phyloP scores from a whole-genome alignment of 2,329 filamentous ascomycete species.

The Pseudocercospora fijiensis region DNA sequence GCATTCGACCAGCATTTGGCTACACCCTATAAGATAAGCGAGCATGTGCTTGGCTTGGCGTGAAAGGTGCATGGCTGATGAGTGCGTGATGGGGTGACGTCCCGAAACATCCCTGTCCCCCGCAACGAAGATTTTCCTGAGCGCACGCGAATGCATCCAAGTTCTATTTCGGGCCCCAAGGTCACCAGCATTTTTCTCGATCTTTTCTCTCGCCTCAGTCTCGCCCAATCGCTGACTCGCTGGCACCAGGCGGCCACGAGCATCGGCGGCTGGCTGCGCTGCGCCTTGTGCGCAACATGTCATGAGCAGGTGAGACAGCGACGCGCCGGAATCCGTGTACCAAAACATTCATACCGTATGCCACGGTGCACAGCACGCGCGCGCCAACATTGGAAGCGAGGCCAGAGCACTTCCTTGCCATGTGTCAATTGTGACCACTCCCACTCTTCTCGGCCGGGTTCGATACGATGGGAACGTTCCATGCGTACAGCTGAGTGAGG shows the following conservation, averaged over 20 bases:
- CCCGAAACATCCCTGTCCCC: neutral
- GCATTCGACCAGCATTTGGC: no score
- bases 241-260: neutral
- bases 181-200: neutral
- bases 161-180: neutral
- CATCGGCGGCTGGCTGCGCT: neutral
- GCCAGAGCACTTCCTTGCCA: neutral
- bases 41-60: no score
- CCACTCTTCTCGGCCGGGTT: neutral
- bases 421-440: neutral
- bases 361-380: slow-evolving; percentile 4
- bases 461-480: neutral
- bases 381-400: neutral
- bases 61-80: no score
- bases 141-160: neutral
- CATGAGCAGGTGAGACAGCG: neutral
- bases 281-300: neutral
- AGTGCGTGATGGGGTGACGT: no score
- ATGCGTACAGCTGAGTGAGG: neutral
- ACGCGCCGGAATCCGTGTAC: slow-evolving; percentile 2
- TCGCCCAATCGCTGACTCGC: slow-evolving; percentile 1
- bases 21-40: no score
- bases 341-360: neutral
- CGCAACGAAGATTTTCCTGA: neutral
- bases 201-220: neutral